Conservation (phyloP, 2,329 filamentous ascomycete genomes). For the Pezicula carpinea region DNA sequence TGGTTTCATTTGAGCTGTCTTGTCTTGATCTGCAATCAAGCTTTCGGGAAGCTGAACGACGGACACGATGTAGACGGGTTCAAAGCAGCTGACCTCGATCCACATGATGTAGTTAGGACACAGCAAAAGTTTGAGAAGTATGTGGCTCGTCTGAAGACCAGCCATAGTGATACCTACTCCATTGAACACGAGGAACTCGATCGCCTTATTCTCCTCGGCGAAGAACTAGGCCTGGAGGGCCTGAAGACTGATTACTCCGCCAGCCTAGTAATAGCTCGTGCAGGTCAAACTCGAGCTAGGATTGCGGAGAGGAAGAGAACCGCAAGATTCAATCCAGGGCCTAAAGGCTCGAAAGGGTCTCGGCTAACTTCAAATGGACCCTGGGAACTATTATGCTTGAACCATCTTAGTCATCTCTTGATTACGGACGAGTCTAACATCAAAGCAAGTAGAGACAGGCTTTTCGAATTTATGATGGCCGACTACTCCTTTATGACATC, state of each 20-base stretch:
- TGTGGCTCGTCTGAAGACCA: constrained; percentile 10
- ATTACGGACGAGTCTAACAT: constrained; percentile 11
- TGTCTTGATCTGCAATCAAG: constrained; percentile 6
- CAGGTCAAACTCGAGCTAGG: constrained; percentile 7
- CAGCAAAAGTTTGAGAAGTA: constrained; percentile 14
- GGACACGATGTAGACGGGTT: constrained; percentile 6
- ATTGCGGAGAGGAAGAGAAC: constrained; percentile 9
- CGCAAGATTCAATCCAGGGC: constrained; percentile 12
- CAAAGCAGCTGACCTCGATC: constrained; percentile 4
- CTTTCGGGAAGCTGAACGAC: neutral
- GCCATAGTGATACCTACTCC: constrained; percentile 9
- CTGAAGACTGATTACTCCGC: constrained; percentile 5
- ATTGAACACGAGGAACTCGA: constrained; percentile 13
- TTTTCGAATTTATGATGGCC: constrained; percentile 13
- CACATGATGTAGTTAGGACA: constrained; percentile 7
- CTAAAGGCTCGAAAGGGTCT: constrained; percentile 8
- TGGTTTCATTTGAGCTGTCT: constrained; percentile 16
- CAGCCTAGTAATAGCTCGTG: constrained; percentile 9
- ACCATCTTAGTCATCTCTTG: constrained; percentile 11
- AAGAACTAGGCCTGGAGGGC: constrained; percentile 9
- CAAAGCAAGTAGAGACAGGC: constrained; percentile 9
- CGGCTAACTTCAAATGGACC: constrained; percentile 11
- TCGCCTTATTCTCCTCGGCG: constrained; percentile 10
- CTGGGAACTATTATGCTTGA: constrained; percentile 15
- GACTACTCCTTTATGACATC: constrained; percentile 17